Percentiles rank a stretch among this genome's conserved stretches.
Conservation (phyloP, 192 early-diverging fungal genomes). For the Coemansia reversa region DNA sequence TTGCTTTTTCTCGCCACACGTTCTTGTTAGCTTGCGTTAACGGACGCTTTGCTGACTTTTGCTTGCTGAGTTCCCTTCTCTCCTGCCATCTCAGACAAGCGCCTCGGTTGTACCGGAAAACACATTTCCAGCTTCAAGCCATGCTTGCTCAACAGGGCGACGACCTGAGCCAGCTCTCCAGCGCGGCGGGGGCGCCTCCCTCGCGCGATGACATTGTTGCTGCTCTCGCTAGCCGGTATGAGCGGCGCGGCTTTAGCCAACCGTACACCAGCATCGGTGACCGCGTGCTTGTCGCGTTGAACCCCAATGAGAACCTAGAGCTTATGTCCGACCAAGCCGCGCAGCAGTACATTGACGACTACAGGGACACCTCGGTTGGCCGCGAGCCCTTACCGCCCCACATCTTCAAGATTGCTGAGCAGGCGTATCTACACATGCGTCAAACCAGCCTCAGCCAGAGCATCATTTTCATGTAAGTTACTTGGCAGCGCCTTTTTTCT, state of each 20-base stretch:
- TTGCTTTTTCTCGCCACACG: constrained; percentile 7
- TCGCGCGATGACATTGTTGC: constrained; percentile 31
- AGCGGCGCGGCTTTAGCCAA: constrained; percentile 46
- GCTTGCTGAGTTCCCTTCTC: background rate
- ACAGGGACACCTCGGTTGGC: constrained; percentile 59
- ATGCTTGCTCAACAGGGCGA: constrained; percentile 56
- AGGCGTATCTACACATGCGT: constrained; percentile 86
- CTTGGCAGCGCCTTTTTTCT: too few species aligned
- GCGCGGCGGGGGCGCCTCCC: constrained; percentile 16
- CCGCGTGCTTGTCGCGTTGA: constrained; percentile 69
- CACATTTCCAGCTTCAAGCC: background rate
- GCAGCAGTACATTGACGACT: constrained; percentile 72
- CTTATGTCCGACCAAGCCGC: constrained; percentile 59
- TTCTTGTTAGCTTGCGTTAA: background rate
- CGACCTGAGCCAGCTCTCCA: constrained; percentile 38
- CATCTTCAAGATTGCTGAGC: constrained; percentile 79
- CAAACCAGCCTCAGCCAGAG: constrained; percentile 83
- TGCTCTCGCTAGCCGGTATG: constrained; percentile 41
- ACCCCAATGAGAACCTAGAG: constrained; percentile 59
- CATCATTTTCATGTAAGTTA: constrained; percentile 78
- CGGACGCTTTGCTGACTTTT: background rate
- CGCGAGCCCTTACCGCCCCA: constrained; percentile 64
- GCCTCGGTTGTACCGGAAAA: background rate
- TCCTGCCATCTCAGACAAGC: too few species aligned
- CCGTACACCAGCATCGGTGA: constrained; percentile 69